Conservation (phyloP, 1,284 basidiomycete species). For the Naganishia albida region DNA sequence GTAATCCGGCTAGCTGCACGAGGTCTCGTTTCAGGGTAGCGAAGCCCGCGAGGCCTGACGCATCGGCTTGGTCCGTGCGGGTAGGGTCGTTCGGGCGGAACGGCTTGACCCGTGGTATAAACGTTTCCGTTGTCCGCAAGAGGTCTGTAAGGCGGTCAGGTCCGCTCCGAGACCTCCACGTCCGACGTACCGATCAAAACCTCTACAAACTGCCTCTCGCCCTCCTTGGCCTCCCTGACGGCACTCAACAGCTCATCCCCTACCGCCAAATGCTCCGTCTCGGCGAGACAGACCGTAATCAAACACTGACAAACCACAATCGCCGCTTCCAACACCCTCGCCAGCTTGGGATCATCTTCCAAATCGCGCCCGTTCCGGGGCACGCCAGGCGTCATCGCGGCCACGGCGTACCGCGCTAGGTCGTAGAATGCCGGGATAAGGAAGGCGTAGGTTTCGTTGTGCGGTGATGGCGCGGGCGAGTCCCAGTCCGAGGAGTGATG, state of each 20-base stretch:
- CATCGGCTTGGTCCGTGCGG: constrained; percentile 25
- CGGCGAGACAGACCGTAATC: constrained; percentile 64
- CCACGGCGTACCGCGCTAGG: constrained; percentile 38
- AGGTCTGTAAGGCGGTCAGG: constrained; percentile 58
- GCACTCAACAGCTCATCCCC: not conserved
- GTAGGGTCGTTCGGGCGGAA: constrained; percentile 56
- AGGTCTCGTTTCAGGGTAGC: constrained; percentile 78
- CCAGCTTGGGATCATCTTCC: constrained; percentile 46
- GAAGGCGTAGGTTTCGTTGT: constrained; percentile 32
- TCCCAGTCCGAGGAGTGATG: constrained; percentile 56
- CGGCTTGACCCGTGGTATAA: constrained; percentile 72
- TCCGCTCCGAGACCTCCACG: too few species aligned
- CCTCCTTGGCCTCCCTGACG: constrained; percentile 14
- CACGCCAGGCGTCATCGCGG: constrained; percentile 35
- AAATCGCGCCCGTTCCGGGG: constrained; percentile 4
- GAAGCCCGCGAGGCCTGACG: constrained; percentile 55
- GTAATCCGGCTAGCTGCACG: constrained; percentile 73
- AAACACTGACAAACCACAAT: constrained; percentile 76
- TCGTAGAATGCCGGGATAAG: constrained; percentile 35
- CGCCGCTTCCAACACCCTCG: constrained; percentile 72
- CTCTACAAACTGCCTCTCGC: constrained; percentile 60
- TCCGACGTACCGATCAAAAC: constrained; percentile 62
- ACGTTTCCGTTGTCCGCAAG: constrained; percentile 66
- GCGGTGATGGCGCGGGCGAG: constrained; percentile 25
- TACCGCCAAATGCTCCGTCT: constrained; percentile 45